Conservation (phyloP, 371 early-diverging fungal species). For the Syncephalastrum sp. region DNA sequence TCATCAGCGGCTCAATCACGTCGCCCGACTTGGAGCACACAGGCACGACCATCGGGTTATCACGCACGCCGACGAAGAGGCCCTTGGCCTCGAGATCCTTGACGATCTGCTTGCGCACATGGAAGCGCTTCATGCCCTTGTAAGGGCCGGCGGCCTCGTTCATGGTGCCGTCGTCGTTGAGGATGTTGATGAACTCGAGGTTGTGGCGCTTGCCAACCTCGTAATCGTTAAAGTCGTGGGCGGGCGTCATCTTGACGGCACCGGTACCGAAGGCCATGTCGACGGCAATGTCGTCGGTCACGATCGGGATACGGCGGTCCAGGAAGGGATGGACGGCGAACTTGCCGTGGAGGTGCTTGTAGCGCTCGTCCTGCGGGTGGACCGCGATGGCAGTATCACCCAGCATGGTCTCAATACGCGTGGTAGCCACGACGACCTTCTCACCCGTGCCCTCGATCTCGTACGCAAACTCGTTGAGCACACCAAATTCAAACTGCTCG, state of each 20-base stretch:
- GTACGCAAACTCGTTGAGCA: conserved; percentile 91
- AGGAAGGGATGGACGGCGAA: conserved; percentile 96
- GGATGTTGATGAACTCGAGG: conserved; percentile 90
- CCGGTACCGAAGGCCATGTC: conserved; percentile 99
- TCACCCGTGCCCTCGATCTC: conserved; percentile 83
- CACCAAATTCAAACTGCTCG: conserved; percentile 98
- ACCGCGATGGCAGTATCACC: conserved; percentile 98
- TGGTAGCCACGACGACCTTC: conserved; percentile 96
- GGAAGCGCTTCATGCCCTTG: conserved; percentile 93
- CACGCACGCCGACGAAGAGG: conserved; percentile 84
- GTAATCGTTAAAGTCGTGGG: conserved; percentile 99
- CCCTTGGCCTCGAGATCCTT: conserved; percentile 87
- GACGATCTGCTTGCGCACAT: conserved; percentile 89
- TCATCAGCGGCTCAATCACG: conserved; percentile 97
- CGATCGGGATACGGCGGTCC: conserved; percentile 87
- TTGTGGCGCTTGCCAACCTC: conserved; percentile 95
- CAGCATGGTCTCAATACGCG: conserved; percentile 99
- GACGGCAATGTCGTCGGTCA: conserved; percentile 90
- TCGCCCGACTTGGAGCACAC: conserved; percentile 93
- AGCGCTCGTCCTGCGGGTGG: conserved; percentile 83
- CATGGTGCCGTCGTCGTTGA: conserved; percentile 96
- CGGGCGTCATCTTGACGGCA: conserved; percentile 98
- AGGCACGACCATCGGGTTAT: conserved; percentile 95
- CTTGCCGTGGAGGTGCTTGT: conserved; percentile 91
- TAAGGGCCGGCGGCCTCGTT: conserved; percentile 90